These are phyloP conservation scores for Trichoderma sp. DNA, from an alignment of 2,329 filamentous ascomycete genomes.

Conservation along the genomic window DNA sequence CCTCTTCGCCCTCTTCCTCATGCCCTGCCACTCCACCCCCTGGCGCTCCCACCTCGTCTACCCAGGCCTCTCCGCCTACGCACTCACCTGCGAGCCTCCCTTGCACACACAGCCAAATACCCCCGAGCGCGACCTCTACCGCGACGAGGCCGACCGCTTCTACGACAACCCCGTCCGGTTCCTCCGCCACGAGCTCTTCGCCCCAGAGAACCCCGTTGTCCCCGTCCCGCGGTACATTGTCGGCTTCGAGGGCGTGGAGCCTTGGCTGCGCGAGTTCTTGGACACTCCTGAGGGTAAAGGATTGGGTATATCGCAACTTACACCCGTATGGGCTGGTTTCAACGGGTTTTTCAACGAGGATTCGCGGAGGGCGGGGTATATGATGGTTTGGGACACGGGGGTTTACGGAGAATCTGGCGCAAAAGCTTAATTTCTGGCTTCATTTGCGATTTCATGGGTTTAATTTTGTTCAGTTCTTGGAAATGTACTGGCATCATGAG, in stretches of 20 bases:
- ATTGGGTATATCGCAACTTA: constrained; percentile 40
- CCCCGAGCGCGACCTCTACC: constrained; percentile 63
- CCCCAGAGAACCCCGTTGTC: constrained; percentile 19
- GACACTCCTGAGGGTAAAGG: constrained; percentile 37
- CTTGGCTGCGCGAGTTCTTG: constrained; percentile 45
- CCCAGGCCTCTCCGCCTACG: constrained; percentile 72
- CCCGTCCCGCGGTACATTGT: constrained; percentile 55
- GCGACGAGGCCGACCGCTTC: constrained; percentile 89
- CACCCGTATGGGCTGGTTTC: constrained; percentile 53
- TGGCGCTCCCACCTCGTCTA: constrained; percentile 88
- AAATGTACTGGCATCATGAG: background rate
- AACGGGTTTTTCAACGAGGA: constrained; percentile 65
- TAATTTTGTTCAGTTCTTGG: background rate
- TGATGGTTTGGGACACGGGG: constrained; percentile 60
- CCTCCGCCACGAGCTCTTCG: constrained; percentile 52
- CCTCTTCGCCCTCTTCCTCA: constrained; percentile 75
- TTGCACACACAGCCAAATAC: constrained; percentile 60
- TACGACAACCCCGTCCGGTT: constrained; percentile 65
- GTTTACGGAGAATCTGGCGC: constrained; percentile 27
- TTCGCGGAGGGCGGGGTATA: constrained; percentile 51
- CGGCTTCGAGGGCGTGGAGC: constrained; percentile 59
- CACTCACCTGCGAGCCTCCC: constrained; percentile 86
- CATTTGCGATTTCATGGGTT: background rate
- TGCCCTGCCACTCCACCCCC: constrained; percentile 93
- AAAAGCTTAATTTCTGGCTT: constrained; percentile 2